Evolutionary conservation across 139 green algal genomes (phyloP), one percentile per base, ranked within the genome.

Genomic region (Picochlorum sp.): DNA sequence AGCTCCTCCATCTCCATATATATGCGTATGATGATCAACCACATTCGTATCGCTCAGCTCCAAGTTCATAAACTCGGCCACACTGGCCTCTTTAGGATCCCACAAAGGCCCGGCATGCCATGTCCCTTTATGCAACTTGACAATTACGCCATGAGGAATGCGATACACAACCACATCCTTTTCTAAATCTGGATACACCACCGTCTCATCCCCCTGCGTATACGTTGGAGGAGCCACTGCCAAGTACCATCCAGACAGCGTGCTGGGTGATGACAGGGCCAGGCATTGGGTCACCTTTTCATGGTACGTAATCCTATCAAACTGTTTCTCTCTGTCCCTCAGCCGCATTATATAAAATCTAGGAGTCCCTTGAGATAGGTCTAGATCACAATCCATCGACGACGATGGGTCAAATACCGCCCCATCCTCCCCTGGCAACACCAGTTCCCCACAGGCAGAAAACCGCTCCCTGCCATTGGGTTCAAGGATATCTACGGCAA

Each of bases 271-370:
- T 24, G 89, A 28, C 10, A 57, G 64, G 4, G 80, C 80, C 6
- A 92, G 69, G 73, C 86, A 93, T 50, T 92, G 86, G 0, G 82
- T 87, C 18, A 95, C 87, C 5, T 81, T 64, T 1, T 57, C 66
- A 77, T 97, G 91, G 80, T 92, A 94, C 0, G 89, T 98, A 69
- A 97, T 98, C 37, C 82, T 73, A 52, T 84, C 70, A 64, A 97
- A 97, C 4, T 15, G 24, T 26, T 85, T 73, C 3, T 79, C 79
- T 9, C 79, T 63, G 16, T 62, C 61, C 0, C 84, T 87, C 24
- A 97, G 64, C 2, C 78, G 68, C 90, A 97, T 97, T 64, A 97
- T 94, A 81, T 98, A 97, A 51, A 97, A 92, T 64, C 90, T 87
- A 64, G 11, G 38, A 20, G 32, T 6, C 16, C 18, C 46, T 30